A percentile compares a stretch with the other conserved stretches of the same genome.
phyloP scores from a whole-genome alignment of 2,329 filamentous ascomycete species.

The Ilyonectria mors-panacis region DNA sequence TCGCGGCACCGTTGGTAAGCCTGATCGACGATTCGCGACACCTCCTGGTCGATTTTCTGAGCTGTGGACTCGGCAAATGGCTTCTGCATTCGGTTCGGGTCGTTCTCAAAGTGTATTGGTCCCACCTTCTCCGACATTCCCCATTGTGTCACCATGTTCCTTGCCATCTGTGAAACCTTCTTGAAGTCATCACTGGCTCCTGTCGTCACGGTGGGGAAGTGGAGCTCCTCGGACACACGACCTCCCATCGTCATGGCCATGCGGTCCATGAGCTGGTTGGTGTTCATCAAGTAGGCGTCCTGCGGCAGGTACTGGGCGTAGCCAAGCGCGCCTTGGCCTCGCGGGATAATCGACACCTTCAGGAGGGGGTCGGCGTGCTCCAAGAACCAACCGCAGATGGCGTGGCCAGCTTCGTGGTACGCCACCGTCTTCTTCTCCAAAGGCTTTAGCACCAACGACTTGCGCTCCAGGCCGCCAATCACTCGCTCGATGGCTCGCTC shows the following conservation, averaged over 20 bases:
- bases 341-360: conserved; percentile 98
- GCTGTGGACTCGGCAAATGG: conserved; percentile 97
- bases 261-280: conserved; percentile 96
- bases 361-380: conserved; percentile 96
- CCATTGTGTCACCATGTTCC: conserved; percentile 99
- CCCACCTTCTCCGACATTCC: conserved; percentile 97
- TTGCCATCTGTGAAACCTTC: conserved; percentile 97
- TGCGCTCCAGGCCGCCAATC: conserved; percentile 96
- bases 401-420: conserved; percentile 98
- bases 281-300: conserved; percentile 96
- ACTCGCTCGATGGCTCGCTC: conserved; percentile 98
- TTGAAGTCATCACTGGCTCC: conserved; percentile 98
- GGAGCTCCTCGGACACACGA: conserved; percentile 93
- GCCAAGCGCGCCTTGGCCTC: conserved; percentile 91
- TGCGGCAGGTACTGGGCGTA: conserved; percentile 98
- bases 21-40: conserved; percentile 90
- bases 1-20: conserved; percentile 93
- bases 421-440: conserved; percentile 96
- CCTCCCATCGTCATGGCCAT: conserved; percentile 99
- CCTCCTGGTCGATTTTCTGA: conserved; percentile 91
- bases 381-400: conserved; percentile 99
- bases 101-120: conserved; percentile 90
- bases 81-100: conserved; percentile 88
- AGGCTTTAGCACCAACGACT: conserved; percentile 92
- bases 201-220: conserved; percentile 96